Conservation (phyloP, 73 alveolate species). For the Loxodes magnus region DNA sequence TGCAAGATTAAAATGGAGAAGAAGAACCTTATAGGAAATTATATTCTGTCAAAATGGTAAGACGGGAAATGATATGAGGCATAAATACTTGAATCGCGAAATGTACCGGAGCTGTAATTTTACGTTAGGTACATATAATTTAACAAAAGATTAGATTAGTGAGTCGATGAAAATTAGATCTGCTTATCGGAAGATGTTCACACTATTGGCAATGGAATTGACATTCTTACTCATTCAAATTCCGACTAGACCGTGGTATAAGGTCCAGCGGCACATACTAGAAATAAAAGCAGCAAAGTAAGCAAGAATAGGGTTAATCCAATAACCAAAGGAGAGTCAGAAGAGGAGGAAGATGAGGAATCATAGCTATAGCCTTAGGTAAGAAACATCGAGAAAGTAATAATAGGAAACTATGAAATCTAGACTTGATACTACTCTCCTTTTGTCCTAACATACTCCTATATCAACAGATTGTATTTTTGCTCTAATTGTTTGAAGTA, state of each 20-base stretch:
- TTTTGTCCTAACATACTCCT: slow-evolving; percentile 59
- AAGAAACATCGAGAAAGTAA: slow-evolving; percentile 72
- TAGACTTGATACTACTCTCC: slow-evolving; percentile 91
- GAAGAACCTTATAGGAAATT: no score
- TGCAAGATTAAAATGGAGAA: no score
- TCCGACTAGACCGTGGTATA: slow-evolving; percentile 24
- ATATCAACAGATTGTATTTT: slow-evolving; percentile 55
- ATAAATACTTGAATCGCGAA: slow-evolving; percentile 6
- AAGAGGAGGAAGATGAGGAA: slow-evolving; percentile 69
- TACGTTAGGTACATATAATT: slow-evolving; percentile 73
- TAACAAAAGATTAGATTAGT: slow-evolving; percentile 85
- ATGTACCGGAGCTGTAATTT: slow-evolving; percentile 28
- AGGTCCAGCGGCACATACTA: slow-evolving; percentile 19
- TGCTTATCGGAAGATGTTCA: slow-evolving; percentile 35
- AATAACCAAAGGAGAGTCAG: slow-evolving; percentile 54
- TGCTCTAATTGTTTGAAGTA: slow-evolving; percentile 81
- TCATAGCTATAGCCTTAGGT: no score
- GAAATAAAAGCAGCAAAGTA: slow-evolving; percentile 35
- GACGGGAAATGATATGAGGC: no score
- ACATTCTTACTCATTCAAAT: slow-evolving; percentile 29
- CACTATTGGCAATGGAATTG: slow-evolving; percentile 25
- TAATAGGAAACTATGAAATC: slow-evolving; percentile 66
- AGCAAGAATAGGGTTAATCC: no score
- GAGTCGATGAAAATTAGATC: slow-evolving; percentile 48
- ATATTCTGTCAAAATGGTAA: no score